Evolutionary conservation across 2,329 filamentous ascomycete genomes (phyloP).

Genomic region (Ilyonectria mors-panacis): DNA sequence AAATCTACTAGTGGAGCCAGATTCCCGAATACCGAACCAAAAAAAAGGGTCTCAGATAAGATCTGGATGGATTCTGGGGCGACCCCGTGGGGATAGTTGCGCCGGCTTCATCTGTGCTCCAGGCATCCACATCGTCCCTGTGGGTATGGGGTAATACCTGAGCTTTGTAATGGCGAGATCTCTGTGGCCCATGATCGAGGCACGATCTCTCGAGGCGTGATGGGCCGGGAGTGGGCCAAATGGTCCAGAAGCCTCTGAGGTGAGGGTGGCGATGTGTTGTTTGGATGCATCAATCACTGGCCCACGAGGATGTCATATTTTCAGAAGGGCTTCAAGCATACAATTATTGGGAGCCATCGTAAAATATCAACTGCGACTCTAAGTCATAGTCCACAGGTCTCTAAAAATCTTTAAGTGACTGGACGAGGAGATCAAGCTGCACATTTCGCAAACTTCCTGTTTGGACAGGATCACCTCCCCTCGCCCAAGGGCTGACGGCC

Average conservation of each 20-base stretch:
- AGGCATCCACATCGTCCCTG: conserved; percentile 25
- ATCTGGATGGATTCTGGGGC: conserved; percentile 11
- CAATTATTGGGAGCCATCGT: neutral
- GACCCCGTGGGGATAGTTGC: conserved; percentile 41
- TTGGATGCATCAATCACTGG: neutral
- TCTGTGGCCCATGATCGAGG: conserved; percentile 18
- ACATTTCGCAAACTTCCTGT: too few species aligned
- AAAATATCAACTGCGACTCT: too few species aligned
- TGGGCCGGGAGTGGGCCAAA: neutral
- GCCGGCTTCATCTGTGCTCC: conserved; percentile 19
- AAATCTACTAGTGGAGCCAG: conserved; percentile 5
- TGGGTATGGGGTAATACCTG: conserved; percentile 28
- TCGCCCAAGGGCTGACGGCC: neutral
- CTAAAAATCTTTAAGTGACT: neutral
- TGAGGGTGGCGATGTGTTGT: neutral
- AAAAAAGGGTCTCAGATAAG: conserved; percentile 12
- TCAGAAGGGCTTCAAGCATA: neutral
- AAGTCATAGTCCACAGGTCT: too few species aligned
- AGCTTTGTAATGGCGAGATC: conserved; percentile 27
- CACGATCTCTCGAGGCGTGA: neutral
- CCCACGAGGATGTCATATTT: too few species aligned
- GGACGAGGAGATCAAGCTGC: neutral
- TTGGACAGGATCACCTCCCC: neutral
- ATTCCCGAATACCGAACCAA: neutral
- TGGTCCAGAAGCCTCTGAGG: neutral